Evolutionary conservation across 2,329 filamentous ascomycete species (phyloP), one percentile per base, ranked within the genome.

Genomic region (Colletotrichum destructivum): DNA sequence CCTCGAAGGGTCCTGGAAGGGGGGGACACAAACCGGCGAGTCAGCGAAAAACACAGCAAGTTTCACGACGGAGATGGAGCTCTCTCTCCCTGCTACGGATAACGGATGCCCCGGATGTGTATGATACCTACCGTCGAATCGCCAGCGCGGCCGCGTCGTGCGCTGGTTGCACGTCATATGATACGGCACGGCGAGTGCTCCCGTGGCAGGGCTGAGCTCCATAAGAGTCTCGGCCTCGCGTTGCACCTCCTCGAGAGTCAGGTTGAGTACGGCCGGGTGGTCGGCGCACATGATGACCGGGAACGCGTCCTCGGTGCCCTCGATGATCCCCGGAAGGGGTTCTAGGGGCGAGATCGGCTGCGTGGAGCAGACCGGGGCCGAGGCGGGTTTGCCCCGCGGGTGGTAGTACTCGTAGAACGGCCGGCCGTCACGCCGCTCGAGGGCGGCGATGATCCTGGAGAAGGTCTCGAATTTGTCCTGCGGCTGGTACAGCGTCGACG

Each of bases 281-380:
- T 88, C 86, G 0, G 85, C 79, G 74, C 86, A 88, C 78, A 84
- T 81, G 52, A 88, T 84, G 11, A 81, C 83, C 3, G 84, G 79
- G 65, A 84, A 84, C 0, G 83, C 84, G 62, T 88, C 84, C 1
- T 77, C 77, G 46, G 79, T 84, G 44, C 76, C 82, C 55, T 81
- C 79, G 21, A 77, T 74, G 1, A 80, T 71, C 12, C 72, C 76
- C 9, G 81, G 68, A 18, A 76, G 71, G 6, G 79, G 82, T 21
- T 77, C 76, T 5, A 77, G 78, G 0, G 81, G 80, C 21, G 79
- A 79, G 16, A 80, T 72, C 21, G 76, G 73, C 42, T 79, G 76
- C 11, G 76, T 72, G 3, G 77, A 73, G 71, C 82, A 84, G 31
- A 81, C 76, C 1, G 76, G 74, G 11, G 73, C 75, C 42, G 11